Evolutionary conservation across 352 stramenopile genomes (phyloP).

Genomic region (Phytophthora brassicae): DNA sequence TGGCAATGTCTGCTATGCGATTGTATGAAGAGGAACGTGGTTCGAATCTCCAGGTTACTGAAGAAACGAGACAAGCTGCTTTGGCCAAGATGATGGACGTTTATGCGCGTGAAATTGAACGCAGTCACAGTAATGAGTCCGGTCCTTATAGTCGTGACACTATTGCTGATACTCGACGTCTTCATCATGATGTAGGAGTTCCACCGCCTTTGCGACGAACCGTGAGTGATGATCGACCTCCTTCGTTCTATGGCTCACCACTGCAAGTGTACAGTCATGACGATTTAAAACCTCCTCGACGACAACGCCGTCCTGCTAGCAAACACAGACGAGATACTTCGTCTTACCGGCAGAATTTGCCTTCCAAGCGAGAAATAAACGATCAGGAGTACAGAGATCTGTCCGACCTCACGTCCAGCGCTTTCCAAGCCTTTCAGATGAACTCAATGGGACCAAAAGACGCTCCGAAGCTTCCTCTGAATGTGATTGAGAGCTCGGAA

Average conservation of each 20-base stretch:
- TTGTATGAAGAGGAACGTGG: constrained; percentile 74
- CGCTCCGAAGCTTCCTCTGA: constrained; percentile 19
- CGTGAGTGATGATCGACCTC: constrained; percentile 25
- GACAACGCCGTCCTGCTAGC: constrained; percentile 4
- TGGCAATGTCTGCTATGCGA: constrained; percentile 78
- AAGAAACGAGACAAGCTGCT: constrained; percentile 59
- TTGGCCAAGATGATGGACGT: constrained; percentile 79
- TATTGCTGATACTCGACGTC: constrained; percentile 19
- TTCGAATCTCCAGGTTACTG: constrained; percentile 39
- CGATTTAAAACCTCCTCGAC: constrained; percentile 1
- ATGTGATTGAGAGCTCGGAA: constrained; percentile 22
- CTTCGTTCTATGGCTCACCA: constrained; percentile 22
- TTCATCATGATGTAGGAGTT: constrained; percentile 16
- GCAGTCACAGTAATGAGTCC: constrained; percentile 24
- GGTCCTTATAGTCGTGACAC: constrained; percentile 17
- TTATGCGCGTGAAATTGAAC: constrained; percentile 72
- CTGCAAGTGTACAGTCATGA: constrained; percentile 18
- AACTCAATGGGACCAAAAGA: constrained; percentile 29
- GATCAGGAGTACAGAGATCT: constrained; percentile 55
- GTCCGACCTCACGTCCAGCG: constrained; percentile 63
- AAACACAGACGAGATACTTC: constrained; percentile 5
- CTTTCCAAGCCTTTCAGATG: constrained; percentile 64
- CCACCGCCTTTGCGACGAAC: constrained; percentile 25
- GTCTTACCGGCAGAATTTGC: not conserved
- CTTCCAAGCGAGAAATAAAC: constrained; percentile 9